Percentiles rank a stretch among this genome's conserved stretches.
Conservation (phyloP, 2,329 filamentous ascomycete genomes). For the Diaporthe sp. region DNA sequence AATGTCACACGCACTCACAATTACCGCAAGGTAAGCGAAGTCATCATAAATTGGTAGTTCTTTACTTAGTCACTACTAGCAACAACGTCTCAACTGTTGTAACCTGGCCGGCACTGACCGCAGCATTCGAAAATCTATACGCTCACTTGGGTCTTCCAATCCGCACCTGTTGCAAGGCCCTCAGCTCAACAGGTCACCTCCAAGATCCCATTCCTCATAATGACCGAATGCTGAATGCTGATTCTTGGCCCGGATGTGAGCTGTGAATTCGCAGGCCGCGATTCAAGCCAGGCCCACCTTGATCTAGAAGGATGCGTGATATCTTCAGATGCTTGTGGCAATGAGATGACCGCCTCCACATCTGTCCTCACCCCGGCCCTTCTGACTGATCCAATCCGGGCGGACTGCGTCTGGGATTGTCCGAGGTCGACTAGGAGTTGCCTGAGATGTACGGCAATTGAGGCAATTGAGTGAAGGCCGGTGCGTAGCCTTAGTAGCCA, state of each 20-base stretch:
- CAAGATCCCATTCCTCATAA: not conserved
- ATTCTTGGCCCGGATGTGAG: not conserved
- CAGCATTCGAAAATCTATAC: not conserved
- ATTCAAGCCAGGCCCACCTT: not conserved
- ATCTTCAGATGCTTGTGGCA: not conserved
- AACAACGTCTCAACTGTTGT: not conserved
- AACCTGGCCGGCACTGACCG: not conserved
- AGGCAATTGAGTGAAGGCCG: not conserved
- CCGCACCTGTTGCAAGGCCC: not conserved
- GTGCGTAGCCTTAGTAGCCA: not conserved
- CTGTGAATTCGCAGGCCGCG: not conserved
- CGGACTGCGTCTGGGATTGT: not conserved
- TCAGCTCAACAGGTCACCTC: not conserved
- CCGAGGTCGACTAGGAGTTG: not conserved
- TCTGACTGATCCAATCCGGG: not conserved
- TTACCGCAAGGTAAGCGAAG: not conserved
- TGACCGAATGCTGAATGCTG: not conserved
- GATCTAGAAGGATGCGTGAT: not conserved
- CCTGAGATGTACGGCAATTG: not conserved
- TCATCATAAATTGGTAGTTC: not conserved
- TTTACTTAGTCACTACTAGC: not conserved
- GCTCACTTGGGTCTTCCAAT: not conserved
- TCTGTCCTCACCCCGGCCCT: not conserved
- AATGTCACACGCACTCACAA: not conserved
- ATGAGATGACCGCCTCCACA: not conserved